A percentile compares a stretch with the other conserved stretches of the same genome.
phyloP scores from a whole-genome alignment of 2,329 filamentous ascomycete genomes.

The Exophiala lecanii-corni region DNA sequence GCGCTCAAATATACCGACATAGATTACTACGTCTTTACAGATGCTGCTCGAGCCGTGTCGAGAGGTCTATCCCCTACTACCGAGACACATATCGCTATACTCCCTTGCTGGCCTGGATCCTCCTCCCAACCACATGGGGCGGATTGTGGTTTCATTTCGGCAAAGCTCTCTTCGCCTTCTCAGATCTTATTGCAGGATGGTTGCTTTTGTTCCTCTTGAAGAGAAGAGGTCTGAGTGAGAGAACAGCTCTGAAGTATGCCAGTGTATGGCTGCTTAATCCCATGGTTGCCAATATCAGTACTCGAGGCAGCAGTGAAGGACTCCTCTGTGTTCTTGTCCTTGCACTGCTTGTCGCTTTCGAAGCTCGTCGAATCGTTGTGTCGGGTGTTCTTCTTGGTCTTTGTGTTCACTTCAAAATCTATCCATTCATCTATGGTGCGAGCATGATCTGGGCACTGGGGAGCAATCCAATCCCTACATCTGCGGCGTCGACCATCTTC shows the following conservation, averaged over 20 bases:
- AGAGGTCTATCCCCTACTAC: constrained; percentile 67
- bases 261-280: constrained; percentile 93
- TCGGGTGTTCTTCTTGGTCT: constrained; percentile 75
- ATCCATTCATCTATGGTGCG: constrained; percentile 91
- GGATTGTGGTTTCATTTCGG: constrained; percentile 72
- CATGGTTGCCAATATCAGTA: constrained; percentile 97
- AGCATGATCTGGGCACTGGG: constrained; percentile 41
- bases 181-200: constrained; percentile 81
- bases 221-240: constrained; percentile 43
- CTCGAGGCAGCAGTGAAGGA: constrained; percentile 88
- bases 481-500: neutral
- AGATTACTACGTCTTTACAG: constrained; percentile 97
- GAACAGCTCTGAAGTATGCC: constrained; percentile 67
- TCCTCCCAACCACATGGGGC: constrained; percentile 70
- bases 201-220: constrained; percentile 59
- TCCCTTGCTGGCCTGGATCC: constrained; percentile 83
- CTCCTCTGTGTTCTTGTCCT: constrained; percentile 80
- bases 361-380: constrained; percentile 57
- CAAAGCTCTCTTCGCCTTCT: constrained; percentile 77
- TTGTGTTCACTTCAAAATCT: constrained; percentile 96
- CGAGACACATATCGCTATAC: constrained; percentile 97
- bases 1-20: constrained; percentile 98
- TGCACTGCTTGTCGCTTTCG: constrained; percentile 75
- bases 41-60: constrained; percentile 74
- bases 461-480: neutral